Evolutionary conservation across 2,329 filamentous ascomycete species (phyloP).

Genomic region (Lachnellula subtilissima): DNA sequence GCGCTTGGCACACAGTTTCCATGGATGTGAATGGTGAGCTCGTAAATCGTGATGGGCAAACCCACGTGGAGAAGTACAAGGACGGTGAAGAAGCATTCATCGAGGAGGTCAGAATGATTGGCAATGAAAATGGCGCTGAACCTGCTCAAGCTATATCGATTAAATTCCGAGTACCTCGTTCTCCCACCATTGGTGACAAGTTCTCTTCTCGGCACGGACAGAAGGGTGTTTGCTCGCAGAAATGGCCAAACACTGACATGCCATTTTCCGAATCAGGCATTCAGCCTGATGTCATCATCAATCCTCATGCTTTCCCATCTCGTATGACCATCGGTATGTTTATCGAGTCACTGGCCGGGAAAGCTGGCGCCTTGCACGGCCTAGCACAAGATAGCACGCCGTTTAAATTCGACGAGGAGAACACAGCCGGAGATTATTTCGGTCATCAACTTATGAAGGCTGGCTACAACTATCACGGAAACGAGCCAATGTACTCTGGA

Average conservation of each 20-base stretch:
- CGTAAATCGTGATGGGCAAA: conserved; percentile 79
- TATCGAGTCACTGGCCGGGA: conserved; percentile 92
- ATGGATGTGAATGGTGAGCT: conserved; percentile 73
- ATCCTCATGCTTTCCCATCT: conserved; percentile 97
- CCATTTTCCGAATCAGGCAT: conserved; percentile 96
- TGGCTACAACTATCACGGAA: conserved; percentile 96
- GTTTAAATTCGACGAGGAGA: conserved; percentile 88
- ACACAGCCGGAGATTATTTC: conserved; percentile 91
- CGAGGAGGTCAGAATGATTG: conserved; percentile 88
- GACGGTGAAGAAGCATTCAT: conserved; percentile 83
- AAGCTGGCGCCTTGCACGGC: conserved; percentile 88
- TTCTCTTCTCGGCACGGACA: conserved; percentile 98
- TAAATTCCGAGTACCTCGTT: conserved; percentile 86
- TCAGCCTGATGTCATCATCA: conserved; percentile 97
- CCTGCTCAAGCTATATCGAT: conserved; percentile 84
- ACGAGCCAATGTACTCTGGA: conserved; percentile 97
- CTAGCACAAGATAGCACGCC: conserved; percentile 95
- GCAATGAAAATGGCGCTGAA: conserved; percentile 76
- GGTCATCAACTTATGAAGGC: conserved; percentile 92
- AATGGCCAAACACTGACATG: conserved; percentile 92
- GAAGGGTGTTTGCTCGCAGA: conserved; percentile 94
- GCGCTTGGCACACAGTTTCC: conserved; percentile 84
- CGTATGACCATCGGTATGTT: conserved; percentile 99
- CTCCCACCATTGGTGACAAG: conserved; percentile 94
- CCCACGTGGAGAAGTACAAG: conserved; percentile 91